phyloP scores from a whole-genome alignment of 495 filamentous ascomycete species.

The Stereocaulon alpinum region DNA sequence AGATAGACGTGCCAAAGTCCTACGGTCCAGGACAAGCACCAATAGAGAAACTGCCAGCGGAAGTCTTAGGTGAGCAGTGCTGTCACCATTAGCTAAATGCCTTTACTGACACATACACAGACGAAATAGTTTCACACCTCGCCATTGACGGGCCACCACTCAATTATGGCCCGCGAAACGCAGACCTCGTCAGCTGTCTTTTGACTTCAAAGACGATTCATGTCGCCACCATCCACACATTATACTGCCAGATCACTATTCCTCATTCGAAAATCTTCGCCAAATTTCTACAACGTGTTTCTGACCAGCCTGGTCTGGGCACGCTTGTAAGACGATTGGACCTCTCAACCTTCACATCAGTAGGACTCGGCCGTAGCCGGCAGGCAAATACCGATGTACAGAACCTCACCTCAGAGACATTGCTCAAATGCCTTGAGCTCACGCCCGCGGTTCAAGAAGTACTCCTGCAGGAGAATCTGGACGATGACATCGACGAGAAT shows the following conservation, averaged over 20 bases:
- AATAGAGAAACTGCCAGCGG: conserved; percentile 59
- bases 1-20: conserved; percentile 22
- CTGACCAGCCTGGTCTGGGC: conserved; percentile 58
- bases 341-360: conserved; percentile 82
- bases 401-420: conserved; percentile 68
- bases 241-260: conserved; percentile 77
- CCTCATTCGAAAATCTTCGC: conserved; percentile 80
- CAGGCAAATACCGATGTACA: conserved; percentile 71
- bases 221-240: conserved; percentile 61
- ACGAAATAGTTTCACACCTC: conserved; percentile 65
- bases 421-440: conserved; percentile 64
- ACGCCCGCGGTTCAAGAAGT: conserved; percentile 73
- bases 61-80: conserved; percentile 56
- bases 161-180: conserved; percentile 67
- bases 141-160: conserved; percentile 69
- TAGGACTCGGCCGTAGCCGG: conserved; percentile 67
- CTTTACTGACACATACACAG: conserved; percentile 31
- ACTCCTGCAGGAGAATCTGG: conserved; percentile 71
- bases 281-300: conserved; percentile 68
- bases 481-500: conserved; percentile 60
- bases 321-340: conserved; percentile 73
- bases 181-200: conserved; percentile 69
- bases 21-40: conserved; percentile 28
- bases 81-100: background rate
- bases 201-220: conserved; percentile 68